Evolutionary conservation across 2,329 filamentous ascomycete species (phyloP).

Genomic region (Scopulariopsis brevicaulis): DNA sequence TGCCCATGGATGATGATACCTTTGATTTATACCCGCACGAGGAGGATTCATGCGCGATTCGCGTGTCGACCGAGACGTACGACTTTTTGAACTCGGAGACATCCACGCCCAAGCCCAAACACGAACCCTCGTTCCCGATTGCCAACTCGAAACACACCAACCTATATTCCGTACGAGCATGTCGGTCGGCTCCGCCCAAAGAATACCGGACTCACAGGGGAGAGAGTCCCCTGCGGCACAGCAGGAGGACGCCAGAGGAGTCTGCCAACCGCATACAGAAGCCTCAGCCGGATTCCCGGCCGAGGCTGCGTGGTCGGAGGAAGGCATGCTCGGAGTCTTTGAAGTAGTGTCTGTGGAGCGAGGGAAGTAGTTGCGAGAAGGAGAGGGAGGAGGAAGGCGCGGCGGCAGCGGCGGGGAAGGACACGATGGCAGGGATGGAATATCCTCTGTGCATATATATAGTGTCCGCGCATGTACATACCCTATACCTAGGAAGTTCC

Average conservation of each 20-base stretch:
- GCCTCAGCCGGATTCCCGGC: background rate
- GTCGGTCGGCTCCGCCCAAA: background rate
- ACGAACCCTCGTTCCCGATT: background rate
- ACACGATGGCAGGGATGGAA: background rate
- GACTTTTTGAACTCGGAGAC: conserved; percentile 1
- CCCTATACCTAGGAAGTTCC: background rate
- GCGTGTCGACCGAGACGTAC: background rate
- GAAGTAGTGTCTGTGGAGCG: conserved; percentile 1
- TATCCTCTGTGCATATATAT: background rate
- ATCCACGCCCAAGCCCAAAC: background rate
- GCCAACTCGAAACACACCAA: background rate
- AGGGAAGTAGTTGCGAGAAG: background rate
- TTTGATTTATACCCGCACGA: background rate
- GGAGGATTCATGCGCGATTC: background rate
- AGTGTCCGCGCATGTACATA: background rate
- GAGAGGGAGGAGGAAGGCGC: background rate
- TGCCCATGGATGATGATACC: background rate
- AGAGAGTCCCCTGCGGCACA: background rate
- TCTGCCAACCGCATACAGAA: conserved; percentile 4
- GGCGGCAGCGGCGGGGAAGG: background rate
- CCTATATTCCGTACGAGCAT: background rate
- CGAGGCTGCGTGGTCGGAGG: background rate
- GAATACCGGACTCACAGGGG: background rate
- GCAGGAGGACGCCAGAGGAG: conserved; percentile 3
- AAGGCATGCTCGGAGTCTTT: background rate